Evolutionary conservation across 2,329 filamentous ascomycete species (phyloP), one percentile per base, ranked within the genome.

Genomic region (Aspergillus sp.): DNA sequence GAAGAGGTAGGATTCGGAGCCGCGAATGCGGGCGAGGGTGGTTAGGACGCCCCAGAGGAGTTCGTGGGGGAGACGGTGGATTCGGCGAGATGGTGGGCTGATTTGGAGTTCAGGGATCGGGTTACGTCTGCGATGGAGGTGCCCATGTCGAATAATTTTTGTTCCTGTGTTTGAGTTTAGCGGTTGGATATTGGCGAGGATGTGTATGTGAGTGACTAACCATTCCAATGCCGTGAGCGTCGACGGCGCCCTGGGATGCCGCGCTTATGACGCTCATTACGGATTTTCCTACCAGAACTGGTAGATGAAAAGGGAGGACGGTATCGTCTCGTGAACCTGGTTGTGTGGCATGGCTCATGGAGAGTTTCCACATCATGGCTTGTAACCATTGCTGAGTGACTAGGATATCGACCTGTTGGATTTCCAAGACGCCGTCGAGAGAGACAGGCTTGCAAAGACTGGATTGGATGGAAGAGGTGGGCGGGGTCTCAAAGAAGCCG

Each of bases 221-320:
- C 65, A 94, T 70, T 42, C 85, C 85, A 33, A 88, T 81, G 27
- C 85, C 85, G 51, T 91, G 76, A 2, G 90, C 73, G 51, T 91
- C 88, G 65, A 89, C 83, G 30, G 83, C 82, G 45, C 84, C 79
- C 40, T 83, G 82, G 0, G 86, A 86, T 55, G 93, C 88, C 42
- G 85, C 81, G 2, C 82, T 80, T 5, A 86, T 83, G 66, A 90
- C 81, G 7, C 77, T 77, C 51, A 79, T 72, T 10, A 87, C 59
- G 42, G 87, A 82, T 40, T 79, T 75, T 0, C 82, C 75, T 47
- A 86, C 76, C 42, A 82, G 72, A 8, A 83, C 73, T 1, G 83
- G 79, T 43, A 83, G 83, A 43, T 81, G 76, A 51, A 84, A 86
- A 0, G 81, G 77, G 48, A 84, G 73, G 37, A 79, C 76, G 41